Evolutionary conservation across 1,139 yeast species (phyloP), one percentile per base, ranked within the genome.

Genomic region (Fermentozyma sake): DNA sequence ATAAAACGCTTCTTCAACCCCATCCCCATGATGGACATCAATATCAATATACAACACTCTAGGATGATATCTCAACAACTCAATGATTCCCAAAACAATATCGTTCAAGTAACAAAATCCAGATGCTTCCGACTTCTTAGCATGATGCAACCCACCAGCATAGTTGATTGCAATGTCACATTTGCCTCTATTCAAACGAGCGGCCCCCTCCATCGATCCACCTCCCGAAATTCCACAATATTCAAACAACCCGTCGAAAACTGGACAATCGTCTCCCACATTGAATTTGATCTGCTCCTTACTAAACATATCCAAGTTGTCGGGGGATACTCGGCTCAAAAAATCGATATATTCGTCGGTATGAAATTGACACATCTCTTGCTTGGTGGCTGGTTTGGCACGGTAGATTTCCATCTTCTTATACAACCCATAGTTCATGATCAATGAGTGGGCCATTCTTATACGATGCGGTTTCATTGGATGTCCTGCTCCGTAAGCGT

Each of bases 381-480:
- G 96, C 52, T 87, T 84, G 16, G 98, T 89, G 22, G 98, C 98
- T 0, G 98, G 97, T 56, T 91, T 91, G 27, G 97, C 97, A 30
- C 94, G 65, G 56, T 89, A 89, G 31, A 91, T 89, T 57, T 91
- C 97, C 96, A 91, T 91, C 61, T 89, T 84, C 58, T 89, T 86
- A 65, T 91, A 89, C 35, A 91, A 70, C 2, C 97, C 98, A 53
- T 91, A 91, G 62, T 91, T 91, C 97, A 91, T 91, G 45, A 91
- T 84, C 48, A 91, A 69, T 18, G 95, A 83, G 57, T 91, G 97
- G 6, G 97, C 95, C 97, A 89, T 89, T 76, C 97, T 81, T 67
- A 91, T 89, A 55, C 97, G 78, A 55, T 89, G 97, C 16, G 97
- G 97, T 51, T 91, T 91, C 97, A 89, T 89, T 28, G 96, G 96